Conservation (phyloP, 129 eudicot species). For the Pseudognaphalium luteoalbum region DNA sequence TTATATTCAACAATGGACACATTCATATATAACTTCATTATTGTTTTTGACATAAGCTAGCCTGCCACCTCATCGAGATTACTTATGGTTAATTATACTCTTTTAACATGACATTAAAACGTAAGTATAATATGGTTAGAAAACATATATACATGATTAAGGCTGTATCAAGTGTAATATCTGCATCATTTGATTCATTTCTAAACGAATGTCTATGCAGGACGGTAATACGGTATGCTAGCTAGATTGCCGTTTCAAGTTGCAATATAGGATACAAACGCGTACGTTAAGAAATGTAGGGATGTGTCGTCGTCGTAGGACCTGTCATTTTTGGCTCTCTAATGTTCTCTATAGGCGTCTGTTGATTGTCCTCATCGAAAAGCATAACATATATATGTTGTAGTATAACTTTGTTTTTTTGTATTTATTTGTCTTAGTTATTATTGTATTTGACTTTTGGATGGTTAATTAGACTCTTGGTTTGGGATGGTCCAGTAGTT, state of each 20-base stretch:
- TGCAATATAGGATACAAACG: slow-evolving; percentile 25
- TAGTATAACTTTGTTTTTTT: background rate
- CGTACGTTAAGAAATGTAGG: background rate
- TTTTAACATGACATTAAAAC: too few species aligned
- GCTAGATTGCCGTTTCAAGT: slow-evolving; percentile 22
- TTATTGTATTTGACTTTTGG: slow-evolving; percentile 14
- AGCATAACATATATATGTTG: slow-evolving; percentile 15
- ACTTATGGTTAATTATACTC: too few species aligned
- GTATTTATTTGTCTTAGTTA: slow-evolving; percentile 1
- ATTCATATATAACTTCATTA: too few species aligned
- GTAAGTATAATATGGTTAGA: background rate
- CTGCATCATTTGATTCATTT: too few species aligned
- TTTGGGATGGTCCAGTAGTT: slow-evolving; percentile 15
- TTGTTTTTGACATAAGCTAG: too few species aligned
- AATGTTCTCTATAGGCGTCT: slow-evolving; percentile 22
- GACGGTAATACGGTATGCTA: background rate
- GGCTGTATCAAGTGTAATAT: background rate
- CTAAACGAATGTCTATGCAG: background rate
- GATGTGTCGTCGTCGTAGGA: slow-evolving; percentile 14
- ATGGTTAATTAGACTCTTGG: background rate
- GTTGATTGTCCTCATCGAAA: slow-evolving; percentile 24
- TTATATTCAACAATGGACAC: too few species aligned
- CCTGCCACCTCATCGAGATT: too few species aligned
- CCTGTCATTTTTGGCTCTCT: slow-evolving; percentile 4
- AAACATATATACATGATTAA: too few species aligned